A percentile compares a stretch with the other conserved stretches of the same genome.
Evolutionary conservation across 495 filamentous ascomycete genomes (phyloP).

Genomic region (Penicillium odoratum): DNA sequence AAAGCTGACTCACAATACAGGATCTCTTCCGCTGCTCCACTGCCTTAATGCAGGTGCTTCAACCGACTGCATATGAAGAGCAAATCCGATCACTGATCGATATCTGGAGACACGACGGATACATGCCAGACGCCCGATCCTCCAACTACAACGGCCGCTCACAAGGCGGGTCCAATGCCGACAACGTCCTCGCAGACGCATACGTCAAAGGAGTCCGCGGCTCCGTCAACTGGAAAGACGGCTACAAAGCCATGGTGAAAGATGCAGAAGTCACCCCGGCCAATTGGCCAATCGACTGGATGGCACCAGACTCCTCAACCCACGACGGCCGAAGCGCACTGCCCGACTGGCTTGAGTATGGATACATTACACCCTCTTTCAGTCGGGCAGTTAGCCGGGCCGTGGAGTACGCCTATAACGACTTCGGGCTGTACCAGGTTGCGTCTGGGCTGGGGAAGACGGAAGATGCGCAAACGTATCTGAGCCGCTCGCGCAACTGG

Average conservation of each 20-base stretch:
- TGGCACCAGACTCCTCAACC: slow-evolving; percentile 61
- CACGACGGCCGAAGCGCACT: slow-evolving; percentile 72
- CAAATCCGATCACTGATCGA: slow-evolving; percentile 69
- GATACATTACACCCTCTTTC: slow-evolving; percentile 65
- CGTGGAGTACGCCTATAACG: slow-evolving; percentile 68
- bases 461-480: slow-evolving; percentile 58
- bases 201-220: slow-evolving; percentile 70
- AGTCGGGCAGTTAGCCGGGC: slow-evolving; percentile 63
- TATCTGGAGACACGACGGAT: slow-evolving; percentile 68
- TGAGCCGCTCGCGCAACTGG: slow-evolving; percentile 67
- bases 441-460: slow-evolving; percentile 53
- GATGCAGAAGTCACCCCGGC: slow-evolving; percentile 63
- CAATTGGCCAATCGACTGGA: slow-evolving; percentile 63
- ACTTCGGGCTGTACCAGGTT: slow-evolving; percentile 59
- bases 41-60: slow-evolving; percentile 63
- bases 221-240: slow-evolving; percentile 68
- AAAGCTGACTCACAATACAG: slow-evolving; percentile 26
- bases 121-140: slow-evolving; percentile 62
- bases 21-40: slow-evolving; percentile 65
- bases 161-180: slow-evolving; percentile 73
- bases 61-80: slow-evolving; percentile 63
- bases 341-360: slow-evolving; percentile 63
- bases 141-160: slow-evolving; percentile 70
- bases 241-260: slow-evolving; percentile 67
- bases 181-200: slow-evolving; percentile 74